phyloP scores from a whole-genome alignment of 257 asterid species.

The Gentiana dahurica region DNA sequence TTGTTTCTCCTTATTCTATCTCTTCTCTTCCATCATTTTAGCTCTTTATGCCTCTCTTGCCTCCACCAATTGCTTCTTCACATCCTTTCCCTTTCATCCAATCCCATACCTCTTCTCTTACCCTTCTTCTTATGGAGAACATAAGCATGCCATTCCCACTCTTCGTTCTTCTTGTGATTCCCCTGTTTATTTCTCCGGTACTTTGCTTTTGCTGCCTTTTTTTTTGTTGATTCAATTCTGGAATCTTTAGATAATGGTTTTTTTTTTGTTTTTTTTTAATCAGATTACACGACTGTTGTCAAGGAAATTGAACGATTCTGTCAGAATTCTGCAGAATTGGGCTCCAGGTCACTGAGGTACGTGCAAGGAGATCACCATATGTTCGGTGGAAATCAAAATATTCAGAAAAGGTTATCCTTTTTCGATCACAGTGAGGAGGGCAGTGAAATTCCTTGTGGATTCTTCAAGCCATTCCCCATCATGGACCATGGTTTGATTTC shows the following conservation, averaged over 20 bases:
- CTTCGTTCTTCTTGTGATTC: constrained; percentile 67
- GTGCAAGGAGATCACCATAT: constrained; percentile 34
- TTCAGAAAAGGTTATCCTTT: constrained; percentile 37
- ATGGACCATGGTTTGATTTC: constrained; percentile 36
- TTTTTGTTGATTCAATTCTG: constrained; percentile 2
- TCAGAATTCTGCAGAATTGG: constrained; percentile 25
- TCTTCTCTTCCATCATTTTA: constrained; percentile 42
- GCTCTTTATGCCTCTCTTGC: constrained; percentile 45
- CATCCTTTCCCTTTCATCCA: constrained; percentile 69
- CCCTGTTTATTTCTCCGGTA: constrained; percentile 83
- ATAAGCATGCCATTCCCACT: constrained; percentile 72
- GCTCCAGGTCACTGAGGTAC: constrained; percentile 32
- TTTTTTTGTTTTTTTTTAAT: constrained; percentile 6
- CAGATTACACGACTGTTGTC: constrained; percentile 51
- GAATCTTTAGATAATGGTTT: constrained; percentile 6
- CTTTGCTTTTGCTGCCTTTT: neutral
- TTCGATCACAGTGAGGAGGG: constrained; percentile 29
- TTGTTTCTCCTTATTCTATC: constrained; percentile 64
- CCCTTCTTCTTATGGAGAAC: constrained; percentile 86
- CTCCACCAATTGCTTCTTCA: constrained; percentile 52
- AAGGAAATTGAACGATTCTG: constrained; percentile 31
- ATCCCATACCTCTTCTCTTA: constrained; percentile 55
- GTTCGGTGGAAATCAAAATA: constrained; percentile 75
- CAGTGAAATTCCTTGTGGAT: constrained; percentile 68
- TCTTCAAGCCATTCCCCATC: constrained; percentile 52